A percentile compares a stretch with the other conserved stretches of the same genome.
Conservation (phyloP, 306 rosid species). For the Vigna radiata region DNA sequence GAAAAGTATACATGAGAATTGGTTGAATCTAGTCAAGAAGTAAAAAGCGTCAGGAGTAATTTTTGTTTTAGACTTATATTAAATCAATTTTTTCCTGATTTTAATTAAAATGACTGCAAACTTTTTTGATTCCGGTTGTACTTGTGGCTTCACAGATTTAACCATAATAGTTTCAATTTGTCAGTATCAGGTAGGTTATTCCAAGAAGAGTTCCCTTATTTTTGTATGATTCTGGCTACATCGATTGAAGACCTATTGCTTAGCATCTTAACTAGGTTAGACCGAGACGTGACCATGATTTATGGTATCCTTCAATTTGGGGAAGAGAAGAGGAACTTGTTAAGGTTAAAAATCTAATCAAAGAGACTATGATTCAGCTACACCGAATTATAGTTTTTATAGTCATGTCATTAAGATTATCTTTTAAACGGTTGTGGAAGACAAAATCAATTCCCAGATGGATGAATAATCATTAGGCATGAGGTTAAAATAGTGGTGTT, state of each 20-base stretch:
- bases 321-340: not conserved
- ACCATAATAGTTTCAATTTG: not conserved
- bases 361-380: constrained; percentile 34
- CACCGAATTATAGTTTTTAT: constrained; percentile 40
- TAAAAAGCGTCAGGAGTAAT: too few relatives aligned
- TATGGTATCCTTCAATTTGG: constrained; percentile 5
- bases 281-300: not conserved
- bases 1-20: not conserved
- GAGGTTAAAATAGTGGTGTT: constrained; percentile 49
- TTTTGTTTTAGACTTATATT: not conserved
- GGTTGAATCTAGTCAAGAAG: not conserved
- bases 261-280: constrained; percentile 1
- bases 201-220: not conserved
- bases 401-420: constrained; percentile 55
- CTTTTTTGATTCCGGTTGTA: not conserved
- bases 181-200: not conserved
- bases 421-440: constrained; percentile 58
- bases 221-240: not conserved
- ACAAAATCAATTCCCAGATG: constrained; percentile 59
- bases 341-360: constrained; percentile 22
- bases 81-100: not conserved
- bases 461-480: constrained; percentile 68
- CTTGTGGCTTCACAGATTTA: not conserved
- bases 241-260: constrained; percentile 6
- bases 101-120: not conserved